Evolutionary conservation across 108 stramenopile genomes (phyloP).

Genomic region (Mediolabrus comicus): DNA sequence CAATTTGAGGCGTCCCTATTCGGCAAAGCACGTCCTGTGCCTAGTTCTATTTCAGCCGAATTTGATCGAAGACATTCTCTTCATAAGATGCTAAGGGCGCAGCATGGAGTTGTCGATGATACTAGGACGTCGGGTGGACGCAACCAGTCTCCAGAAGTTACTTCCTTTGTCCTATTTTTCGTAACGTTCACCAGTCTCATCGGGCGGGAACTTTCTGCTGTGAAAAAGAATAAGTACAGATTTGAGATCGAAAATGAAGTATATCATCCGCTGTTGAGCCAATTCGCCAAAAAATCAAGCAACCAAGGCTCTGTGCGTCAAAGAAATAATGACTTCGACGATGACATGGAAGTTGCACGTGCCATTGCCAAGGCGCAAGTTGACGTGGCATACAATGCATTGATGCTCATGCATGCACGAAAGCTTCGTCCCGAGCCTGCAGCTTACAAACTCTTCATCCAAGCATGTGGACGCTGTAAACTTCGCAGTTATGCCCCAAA

Average conservation of each 20-base stretch:
- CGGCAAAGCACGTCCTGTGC: constrained; percentile 69
- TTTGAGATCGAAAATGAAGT: not conserved
- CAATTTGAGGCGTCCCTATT: constrained; percentile 54
- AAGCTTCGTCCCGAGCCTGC: constrained; percentile 59
- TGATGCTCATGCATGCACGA: constrained; percentile 53
- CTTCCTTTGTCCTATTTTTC: constrained; percentile 77
- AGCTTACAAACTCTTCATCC: constrained; percentile 72
- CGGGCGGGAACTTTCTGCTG: constrained; percentile 46
- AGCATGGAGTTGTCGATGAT: constrained; percentile 17
- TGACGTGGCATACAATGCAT: constrained; percentile 70
- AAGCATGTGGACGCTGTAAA: constrained; percentile 78
- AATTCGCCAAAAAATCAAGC: not conserved
- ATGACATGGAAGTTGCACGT: constrained; percentile 70
- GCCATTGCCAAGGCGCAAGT: constrained; percentile 74
- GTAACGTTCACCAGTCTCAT: constrained; percentile 65
- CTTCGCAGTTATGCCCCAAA: constrained; percentile 62
- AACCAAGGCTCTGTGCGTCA: not conserved
- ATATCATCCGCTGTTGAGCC: not conserved
- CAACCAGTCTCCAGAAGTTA: constrained; percentile 57
- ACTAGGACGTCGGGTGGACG: constrained; percentile 29
- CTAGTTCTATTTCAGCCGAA: constrained; percentile 72
- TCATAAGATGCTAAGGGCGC: constrained; percentile 45
- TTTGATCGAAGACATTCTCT: constrained; percentile 72
- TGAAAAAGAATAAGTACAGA: constrained; percentile 14
- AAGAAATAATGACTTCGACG: constrained; percentile 5